Evolutionary conservation across 768 basidiomycete species (phyloP).

Genomic region (Terana coerulea): DNA sequence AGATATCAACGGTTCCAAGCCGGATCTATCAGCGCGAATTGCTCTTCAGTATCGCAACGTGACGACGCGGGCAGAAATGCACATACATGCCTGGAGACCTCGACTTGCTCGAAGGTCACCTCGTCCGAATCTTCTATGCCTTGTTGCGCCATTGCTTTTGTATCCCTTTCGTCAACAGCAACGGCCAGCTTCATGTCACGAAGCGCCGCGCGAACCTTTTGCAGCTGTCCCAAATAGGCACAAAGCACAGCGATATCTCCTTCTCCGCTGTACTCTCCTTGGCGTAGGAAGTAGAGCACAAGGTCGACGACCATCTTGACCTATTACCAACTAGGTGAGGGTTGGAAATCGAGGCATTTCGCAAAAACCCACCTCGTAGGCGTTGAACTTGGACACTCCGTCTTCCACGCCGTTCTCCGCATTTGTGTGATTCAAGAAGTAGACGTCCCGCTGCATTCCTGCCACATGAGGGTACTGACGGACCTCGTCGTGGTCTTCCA

Average conservation of each 20-base stretch:
- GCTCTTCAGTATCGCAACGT: background rate
- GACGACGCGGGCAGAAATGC: background rate
- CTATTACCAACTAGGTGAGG: slow-evolving; percentile 10
- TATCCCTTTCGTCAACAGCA: slow-evolving; percentile 66
- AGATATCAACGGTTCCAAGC: slow-evolving; percentile 74
- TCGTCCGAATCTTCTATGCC: slow-evolving; percentile 29
- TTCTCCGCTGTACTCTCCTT: slow-evolving; percentile 42
- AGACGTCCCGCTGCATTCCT: slow-evolving; percentile 61
- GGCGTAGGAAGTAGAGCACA: slow-evolving; percentile 48
- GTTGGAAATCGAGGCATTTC: background rate
- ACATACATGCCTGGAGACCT: slow-evolving; percentile 48
- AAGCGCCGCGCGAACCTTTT: slow-evolving; percentile 40
- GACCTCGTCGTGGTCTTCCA: slow-evolving; percentile 57
- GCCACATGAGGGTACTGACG: slow-evolving; percentile 48
- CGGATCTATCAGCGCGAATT: slow-evolving; percentile 48
- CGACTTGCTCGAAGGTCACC: slow-evolving; percentile 39
- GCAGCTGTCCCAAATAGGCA: slow-evolving; percentile 50
- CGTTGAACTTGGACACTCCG: slow-evolving; percentile 63
- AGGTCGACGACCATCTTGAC: slow-evolving; percentile 48
- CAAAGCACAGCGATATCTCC: slow-evolving; percentile 55
- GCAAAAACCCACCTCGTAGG: slow-evolving; percentile 50
- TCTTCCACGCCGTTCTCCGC: slow-evolving; percentile 59
- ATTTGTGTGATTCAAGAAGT: slow-evolving; percentile 63
- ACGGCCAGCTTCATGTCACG: slow-evolving; percentile 46
- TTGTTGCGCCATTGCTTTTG: slow-evolving; percentile 54